phyloP scores from a whole-genome alignment of 805 yeast species.

The Wickerhamiella spandovensis region DNA sequence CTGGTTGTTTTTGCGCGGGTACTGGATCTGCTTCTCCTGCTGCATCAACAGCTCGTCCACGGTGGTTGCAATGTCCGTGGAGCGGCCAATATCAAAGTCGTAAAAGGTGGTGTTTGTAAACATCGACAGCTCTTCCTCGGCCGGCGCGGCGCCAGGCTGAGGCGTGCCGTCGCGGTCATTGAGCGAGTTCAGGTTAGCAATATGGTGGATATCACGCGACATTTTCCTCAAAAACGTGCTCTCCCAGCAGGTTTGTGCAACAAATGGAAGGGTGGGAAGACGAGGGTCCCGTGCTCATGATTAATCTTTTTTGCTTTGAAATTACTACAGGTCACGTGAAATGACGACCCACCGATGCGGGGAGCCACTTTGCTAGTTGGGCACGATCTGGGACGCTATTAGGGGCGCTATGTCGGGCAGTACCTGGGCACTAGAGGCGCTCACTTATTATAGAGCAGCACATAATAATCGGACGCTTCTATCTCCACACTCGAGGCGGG shows the following conservation, averaged over 20 bases:
- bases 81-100: constrained; percentile 32
- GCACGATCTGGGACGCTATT: too few species aligned
- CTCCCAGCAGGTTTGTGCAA: not conserved
- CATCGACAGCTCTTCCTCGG: constrained; percentile 28
- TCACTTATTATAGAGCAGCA: too few species aligned
- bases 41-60: constrained; percentile 29
- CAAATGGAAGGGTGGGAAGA: not conserved
- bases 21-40: constrained; percentile 27
- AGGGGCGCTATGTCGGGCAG: too few species aligned
- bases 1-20: constrained; percentile 18
- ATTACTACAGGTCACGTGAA: not conserved
- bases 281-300: not conserved
- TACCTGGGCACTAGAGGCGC: too few species aligned
- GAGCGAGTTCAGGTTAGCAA: constrained; percentile 4
- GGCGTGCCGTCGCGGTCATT: constrained; percentile 2
- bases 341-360: not conserved
- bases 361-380: too few species aligned
- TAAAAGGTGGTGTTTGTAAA: constrained; percentile 32
- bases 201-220: constrained; percentile 4
- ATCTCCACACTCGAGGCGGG: too few species aligned
- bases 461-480: not conserved
- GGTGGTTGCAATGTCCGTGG: constrained; percentile 30
- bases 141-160: constrained; percentile 9
- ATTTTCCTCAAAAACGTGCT: not conserved
- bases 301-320: not conserved